These are phyloP conservation scores for Tephrocybe rancida DNA, from an alignment of 768 basidiomycete species.

Conservation along the genomic window DNA sequence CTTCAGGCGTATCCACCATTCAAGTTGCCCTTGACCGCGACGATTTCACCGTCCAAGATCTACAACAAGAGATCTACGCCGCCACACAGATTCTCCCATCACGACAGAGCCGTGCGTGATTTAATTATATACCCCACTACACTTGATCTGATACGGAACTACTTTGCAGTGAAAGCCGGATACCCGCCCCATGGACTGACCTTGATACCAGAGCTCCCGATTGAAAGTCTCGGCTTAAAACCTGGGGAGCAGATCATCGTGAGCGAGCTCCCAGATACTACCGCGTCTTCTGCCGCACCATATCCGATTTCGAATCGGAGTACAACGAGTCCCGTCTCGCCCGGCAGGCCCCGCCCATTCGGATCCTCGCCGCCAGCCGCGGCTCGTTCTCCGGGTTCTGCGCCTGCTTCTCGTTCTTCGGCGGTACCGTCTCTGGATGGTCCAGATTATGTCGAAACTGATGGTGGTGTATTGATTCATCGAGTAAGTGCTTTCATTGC, in stretches of 20 bases:
- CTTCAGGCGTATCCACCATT: constrained; percentile 80
- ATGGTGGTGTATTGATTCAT: constrained; percentile 73
- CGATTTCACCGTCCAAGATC: constrained; percentile 66
- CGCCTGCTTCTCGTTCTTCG: constrained; percentile 11
- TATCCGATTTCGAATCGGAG: constrained; percentile 4
- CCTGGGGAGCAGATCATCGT: constrained; percentile 89
- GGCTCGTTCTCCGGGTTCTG: background rate
- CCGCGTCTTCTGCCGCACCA: constrained; percentile 22
- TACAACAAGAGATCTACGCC: constrained; percentile 72
- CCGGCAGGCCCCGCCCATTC: constrained; percentile 1
- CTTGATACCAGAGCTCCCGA: constrained; percentile 69
- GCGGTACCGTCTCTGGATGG: constrained; percentile 34
- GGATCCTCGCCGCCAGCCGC: background rate
- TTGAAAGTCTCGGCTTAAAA: constrained; percentile 76
- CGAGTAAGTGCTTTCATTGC: constrained; percentile 44
- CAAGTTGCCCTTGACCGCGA: constrained; percentile 59
- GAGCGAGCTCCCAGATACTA: constrained; percentile 35
- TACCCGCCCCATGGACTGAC: constrained; percentile 83
- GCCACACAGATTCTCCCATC: constrained; percentile 72
- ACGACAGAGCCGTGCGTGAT: constrained; percentile 73
- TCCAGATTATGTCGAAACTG: constrained; percentile 61
- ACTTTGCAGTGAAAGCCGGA: constrained; percentile 67
- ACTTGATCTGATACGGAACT: background rate
- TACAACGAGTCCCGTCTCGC: constrained; percentile 17
- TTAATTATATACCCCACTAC: background rate